phyloP scores from a whole-genome alignment of 257 asterid species.

The Solanum megistacrolobum region DNA sequence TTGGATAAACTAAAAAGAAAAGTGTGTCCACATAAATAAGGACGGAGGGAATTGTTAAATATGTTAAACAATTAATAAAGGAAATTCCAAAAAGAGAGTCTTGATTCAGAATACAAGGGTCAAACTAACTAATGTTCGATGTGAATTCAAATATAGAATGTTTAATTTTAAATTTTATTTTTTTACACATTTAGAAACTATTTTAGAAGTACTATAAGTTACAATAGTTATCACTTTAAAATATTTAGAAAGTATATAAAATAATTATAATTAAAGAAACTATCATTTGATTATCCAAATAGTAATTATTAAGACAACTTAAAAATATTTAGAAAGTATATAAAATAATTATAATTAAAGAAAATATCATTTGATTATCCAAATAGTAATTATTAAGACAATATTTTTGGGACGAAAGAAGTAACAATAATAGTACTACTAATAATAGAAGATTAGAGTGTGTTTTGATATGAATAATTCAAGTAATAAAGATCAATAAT shows the following conservation, averaged over 20 bases:
- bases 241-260: neutral
- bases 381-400: neutral
- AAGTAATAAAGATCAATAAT: neutral
- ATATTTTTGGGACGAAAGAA: neutral
- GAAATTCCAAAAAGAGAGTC: neutral
- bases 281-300: too few species aligned
- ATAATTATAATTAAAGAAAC: too few species aligned
- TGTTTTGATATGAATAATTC: neutral
- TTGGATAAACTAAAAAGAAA: neutral
- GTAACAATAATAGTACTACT: neutral
- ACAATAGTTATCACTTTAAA: too few species aligned
- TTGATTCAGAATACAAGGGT: neutral
- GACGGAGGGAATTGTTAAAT: neutral
- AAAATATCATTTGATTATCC: too few species aligned
- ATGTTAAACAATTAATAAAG: too few species aligned
- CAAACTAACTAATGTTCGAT: neutral
- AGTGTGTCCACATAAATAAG: neutral
- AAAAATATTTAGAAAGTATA: neutral
- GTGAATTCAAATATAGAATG: neutral
- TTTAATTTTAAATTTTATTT: neutral
- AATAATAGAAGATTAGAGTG: neutral
- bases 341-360: too few species aligned
- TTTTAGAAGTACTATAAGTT: neutral
- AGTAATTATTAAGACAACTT: neutral
- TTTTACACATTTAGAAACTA: neutral